Base-by-base conservation (phyloP, 768 basidiomycete species). In the Podaxis rugospora region DNA sequence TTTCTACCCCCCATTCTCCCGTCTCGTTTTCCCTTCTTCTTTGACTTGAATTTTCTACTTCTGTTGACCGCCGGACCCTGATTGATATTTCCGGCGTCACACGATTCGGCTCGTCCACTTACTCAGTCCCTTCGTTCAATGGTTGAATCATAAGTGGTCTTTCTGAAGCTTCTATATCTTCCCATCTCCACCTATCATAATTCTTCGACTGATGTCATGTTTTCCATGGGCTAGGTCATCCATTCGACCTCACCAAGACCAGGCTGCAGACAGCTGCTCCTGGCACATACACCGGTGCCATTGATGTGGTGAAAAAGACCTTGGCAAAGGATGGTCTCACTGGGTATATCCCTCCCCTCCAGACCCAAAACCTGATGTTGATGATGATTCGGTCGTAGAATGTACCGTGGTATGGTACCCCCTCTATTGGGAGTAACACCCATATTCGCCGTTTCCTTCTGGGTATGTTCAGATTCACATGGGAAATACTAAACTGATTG, bases 231-330 rank as follows among this genome's bases (percentile, higher is more conserved):
- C 25, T 64, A 93, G 96, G 97, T 1, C 97, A 99, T 70, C 97
- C 97, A 7, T 99, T 98, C 71, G 97, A 99, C 76, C 78, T 98
- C 69, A 97, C 93, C 61, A 95, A 95, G 78, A 94, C 92, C n/a
- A 84, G 96, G 47, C 74, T 99, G 63, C 97, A 99, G 75, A 98
- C 97, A 4, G 96, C 97, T 9, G 66, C 85, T 14, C 84, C 90
- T 9, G 95, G 97, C 3, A 81, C 85, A 50, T 99, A 99, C 76
- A 93, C 81, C 42, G 94, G 97, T 46, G 93, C 93, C 1, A 66
- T 98, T 21, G 96, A 99, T 75, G 96, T 96, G 28, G 93, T 98
- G 51, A 90, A 86, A 76, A 91, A 93, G 77, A 88, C 90, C 0
- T 65, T 98, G 55, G 93, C 92, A n/a, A 83, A 87, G 60, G 97